Evolutionary conservation across 768 basidiomycete genomes (phyloP), one percentile per base, ranked within the genome.

Genomic region (Chiua virens): DNA sequence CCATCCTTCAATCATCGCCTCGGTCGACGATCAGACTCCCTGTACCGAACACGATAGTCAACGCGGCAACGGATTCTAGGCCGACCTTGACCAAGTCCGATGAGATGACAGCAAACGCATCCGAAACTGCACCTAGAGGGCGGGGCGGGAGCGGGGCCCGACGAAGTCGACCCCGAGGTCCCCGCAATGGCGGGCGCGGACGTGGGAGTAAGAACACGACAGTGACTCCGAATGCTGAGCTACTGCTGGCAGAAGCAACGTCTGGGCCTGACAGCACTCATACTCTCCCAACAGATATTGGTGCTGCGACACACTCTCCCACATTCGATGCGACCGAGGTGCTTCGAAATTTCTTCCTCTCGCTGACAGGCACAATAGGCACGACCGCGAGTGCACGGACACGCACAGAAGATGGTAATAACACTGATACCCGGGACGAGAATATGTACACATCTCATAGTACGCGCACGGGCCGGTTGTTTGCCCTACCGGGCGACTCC

Each of bases 21-120:
- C 32, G 42, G 25, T 32, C 55, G 40, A 57, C 20, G 17, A 42
- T 55, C 34, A 42, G 2, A 25, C 22, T 53, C 21, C 60, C 53
- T 36, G 17, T 27, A 7, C 22, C 4, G 35, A 18, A 13, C 3
- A 22, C 38, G 5, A 35, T 21, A 18, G 36, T 9, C 11, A 8
- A 28, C 17, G 7, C 9, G 15, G 17, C 23, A 21, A 44, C 39
- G 2, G 9, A 43, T 25, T n/a, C 49, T 8, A 36, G n/a, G 10
- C n/a, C 40, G 42, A 18, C 15, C 21, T 30, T n/a, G 18, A 34
- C 2, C 4, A 11, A 44, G 1, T 21, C 30, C 10, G 22, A 43
- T 34, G 4, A n/a, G 13, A 9, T 38, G 14, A 28, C 36, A 3
- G 46, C 17, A 14, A 37, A 37, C 1, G 13, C 18, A 3, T 28